Base-by-base conservation (phyloP, 805 yeast species). In the Metschnikowia rubicola region DNA sequence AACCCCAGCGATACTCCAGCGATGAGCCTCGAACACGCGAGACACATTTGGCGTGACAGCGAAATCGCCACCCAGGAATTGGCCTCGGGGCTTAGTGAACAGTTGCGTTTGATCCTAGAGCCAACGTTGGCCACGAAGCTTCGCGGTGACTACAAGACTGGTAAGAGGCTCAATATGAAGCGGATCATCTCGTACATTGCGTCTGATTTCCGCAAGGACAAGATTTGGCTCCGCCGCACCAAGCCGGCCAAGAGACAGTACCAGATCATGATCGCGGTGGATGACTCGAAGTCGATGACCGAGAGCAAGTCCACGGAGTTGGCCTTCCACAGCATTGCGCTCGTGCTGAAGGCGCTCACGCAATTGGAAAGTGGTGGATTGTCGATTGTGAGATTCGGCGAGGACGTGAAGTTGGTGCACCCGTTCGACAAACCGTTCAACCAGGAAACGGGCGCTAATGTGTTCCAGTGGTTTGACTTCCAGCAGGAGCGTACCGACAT, bases 171-270 rank as follows among this genome's bases (percentile, higher is more conserved):
- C 59, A 94, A 94, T 67, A 91, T 94, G 98, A 94, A 92, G 74
- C 78, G 97, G 56, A 94, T 94, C 59, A 94, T 94, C 60, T 96
- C 98, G 7, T 94, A 92, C 66, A 94, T 94, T 73, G 99, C 99
- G 0, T 88, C 96, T 34, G 96, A 90, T 60, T 94, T 89, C 80
- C 83, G 96, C 61, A 94, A 94, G 65, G 99, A 94, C 66, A 94
- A 94, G 74, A 94, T 94, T 48, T 94, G 99, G 99, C 78, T 94
- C 70, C 81, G 97, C 64, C 81, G 99, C 67, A 90, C 97, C 7
- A 92, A 94, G 63, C 99, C 99, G 47, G 87, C 96, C 56, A 94
- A 94, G 73, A 83, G 99, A 60, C 94, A 91, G 64, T 94, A 94
- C 66, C 99, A 94, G 71, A 88, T 94, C 52, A 88, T 95, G 97